These are phyloP conservation scores for Nakazawaea laoshanensis DNA, from an alignment of 805 yeast genomes.

Conservation along the genomic window DNA sequence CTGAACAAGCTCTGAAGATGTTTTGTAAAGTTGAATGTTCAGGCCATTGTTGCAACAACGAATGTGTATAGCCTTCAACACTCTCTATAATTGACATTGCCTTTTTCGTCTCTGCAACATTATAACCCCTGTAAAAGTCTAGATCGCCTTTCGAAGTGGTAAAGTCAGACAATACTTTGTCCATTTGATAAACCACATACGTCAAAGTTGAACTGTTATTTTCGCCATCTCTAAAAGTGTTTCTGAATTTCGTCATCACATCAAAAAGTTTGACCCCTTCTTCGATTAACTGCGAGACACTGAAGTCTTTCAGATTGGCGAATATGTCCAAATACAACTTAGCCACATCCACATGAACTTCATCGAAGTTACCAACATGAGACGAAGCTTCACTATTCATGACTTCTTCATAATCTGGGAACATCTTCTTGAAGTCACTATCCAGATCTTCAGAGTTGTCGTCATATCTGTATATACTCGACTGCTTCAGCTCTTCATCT, in stretches of 20 bases:
- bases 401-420: constrained; percentile 81
- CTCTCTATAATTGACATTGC: constrained; percentile 44
- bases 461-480: constrained; percentile 55
- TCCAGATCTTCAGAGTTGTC: constrained; percentile 64
- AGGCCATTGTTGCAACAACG: constrained; percentile 70
- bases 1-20: constrained; percentile 53
- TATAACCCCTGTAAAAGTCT: constrained; percentile 62
- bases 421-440: constrained; percentile 68
- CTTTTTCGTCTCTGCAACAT: constrained; percentile 48
- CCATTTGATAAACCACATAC: constrained; percentile 25
- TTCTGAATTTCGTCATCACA: constrained; percentile 17
- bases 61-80: constrained; percentile 34
- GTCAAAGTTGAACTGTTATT: constrained; percentile 23
- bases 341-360: constrained; percentile 38
- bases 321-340: constrained; percentile 37
- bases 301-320: constrained; percentile 12
- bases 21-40: constrained; percentile 87
- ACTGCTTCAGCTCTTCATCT: constrained; percentile 50
- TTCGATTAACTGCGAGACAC: constrained; percentile 22
- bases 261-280: constrained; percentile 31
- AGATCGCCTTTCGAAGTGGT: constrained; percentile 18
- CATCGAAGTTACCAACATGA: constrained; percentile 8
- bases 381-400: constrained; percentile 25
- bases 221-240: constrained; percentile 14
- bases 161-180: constrained; percentile 22